phyloP scores from a whole-genome alignment of 2,329 filamentous ascomycete species.

The Coniosporium tulheliwenetii region DNA sequence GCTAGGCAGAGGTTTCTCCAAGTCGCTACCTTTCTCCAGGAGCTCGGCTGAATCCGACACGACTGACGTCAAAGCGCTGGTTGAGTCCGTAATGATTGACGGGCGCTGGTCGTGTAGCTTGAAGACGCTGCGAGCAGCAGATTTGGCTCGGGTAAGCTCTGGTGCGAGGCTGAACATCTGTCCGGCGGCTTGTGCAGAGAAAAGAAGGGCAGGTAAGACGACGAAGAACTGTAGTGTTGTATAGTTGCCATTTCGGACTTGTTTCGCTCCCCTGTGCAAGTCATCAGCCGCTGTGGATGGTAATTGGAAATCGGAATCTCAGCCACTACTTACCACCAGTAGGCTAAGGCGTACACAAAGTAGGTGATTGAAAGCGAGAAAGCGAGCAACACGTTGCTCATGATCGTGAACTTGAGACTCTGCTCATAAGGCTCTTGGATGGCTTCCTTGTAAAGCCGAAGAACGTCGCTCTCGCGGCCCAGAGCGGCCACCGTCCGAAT shows the following conservation, averaged over 20 bases:
- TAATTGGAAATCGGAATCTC: too few relatives aligned
- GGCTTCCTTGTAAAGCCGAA: constrained; percentile 50
- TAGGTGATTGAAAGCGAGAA: constrained; percentile 73
- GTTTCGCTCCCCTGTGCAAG: constrained; percentile 41
- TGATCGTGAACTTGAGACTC: constrained; percentile 58
- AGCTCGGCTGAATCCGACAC: constrained; percentile 33
- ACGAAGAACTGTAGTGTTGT: constrained; percentile 79
- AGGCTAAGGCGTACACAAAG: constrained; percentile 69
- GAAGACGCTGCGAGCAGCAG: constrained; percentile 68
- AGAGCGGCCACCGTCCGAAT: constrained; percentile 88
- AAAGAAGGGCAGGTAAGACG: constrained; percentile 76
- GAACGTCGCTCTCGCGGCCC: constrained; percentile 72
- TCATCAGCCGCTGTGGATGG: too few relatives aligned
- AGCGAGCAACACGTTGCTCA: constrained; percentile 67
- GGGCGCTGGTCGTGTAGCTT: constrained; percentile 71
- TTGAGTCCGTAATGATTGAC: constrained; percentile 65
- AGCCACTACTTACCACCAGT: constrained; percentile 49
- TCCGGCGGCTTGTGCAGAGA: constrained; percentile 82
- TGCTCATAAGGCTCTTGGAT: constrained; percentile 50
- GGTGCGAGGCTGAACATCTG: constrained; percentile 80
- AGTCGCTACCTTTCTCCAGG: too few relatives aligned
- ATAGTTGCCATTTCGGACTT: constrained; percentile 59
- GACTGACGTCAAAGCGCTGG: constrained; percentile 47
- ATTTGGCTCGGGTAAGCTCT: constrained; percentile 84
- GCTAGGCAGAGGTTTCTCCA: too few relatives aligned